A percentile compares a stretch with the other conserved stretches of the same genome.
phyloP scores from a whole-genome alignment of 1,284 basidiomycete genomes.

The Naganishia liquefaciens region DNA sequence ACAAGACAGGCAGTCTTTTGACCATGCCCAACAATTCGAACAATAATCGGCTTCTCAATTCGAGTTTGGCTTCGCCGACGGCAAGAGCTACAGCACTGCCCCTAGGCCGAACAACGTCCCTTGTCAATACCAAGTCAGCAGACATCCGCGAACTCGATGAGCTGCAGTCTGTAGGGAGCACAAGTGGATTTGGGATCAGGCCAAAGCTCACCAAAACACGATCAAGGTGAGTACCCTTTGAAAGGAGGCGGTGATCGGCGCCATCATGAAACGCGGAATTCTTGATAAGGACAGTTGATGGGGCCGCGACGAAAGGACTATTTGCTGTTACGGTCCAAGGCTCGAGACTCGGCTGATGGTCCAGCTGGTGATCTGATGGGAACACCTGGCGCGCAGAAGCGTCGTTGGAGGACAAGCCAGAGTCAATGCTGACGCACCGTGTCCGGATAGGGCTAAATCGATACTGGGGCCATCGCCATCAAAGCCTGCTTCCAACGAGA shows the following conservation, averaged over 20 bases:
- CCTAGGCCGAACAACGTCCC: neutral
- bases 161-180: constrained; percentile 21
- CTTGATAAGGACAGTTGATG: no score
- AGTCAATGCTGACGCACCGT: no score
- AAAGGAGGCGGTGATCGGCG: constrained; percentile 5
- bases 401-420: neutral
- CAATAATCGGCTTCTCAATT: no score
- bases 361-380: neutral
- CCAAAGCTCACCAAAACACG: constrained; percentile 29
- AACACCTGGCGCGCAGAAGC: neutral
- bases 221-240: constrained; percentile 26
- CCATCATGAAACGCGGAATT: neutral
- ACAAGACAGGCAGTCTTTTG: no score
- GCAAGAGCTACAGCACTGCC: no score
- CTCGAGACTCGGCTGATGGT: no score
- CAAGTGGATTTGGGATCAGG: constrained; percentile 23
- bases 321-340: no score
- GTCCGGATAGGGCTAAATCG: constrained; percentile 2
- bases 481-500: constrained; percentile 2
- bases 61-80: no score
- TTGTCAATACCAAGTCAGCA: neutral
- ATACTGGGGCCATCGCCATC: neutral
- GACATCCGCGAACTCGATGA: neutral
- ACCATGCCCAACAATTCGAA: no score
- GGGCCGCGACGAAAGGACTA: no score